Evolutionary conservation across 1,139 yeast genomes (phyloP).

Genomic region (Suhomyces choctaworum): DNA sequence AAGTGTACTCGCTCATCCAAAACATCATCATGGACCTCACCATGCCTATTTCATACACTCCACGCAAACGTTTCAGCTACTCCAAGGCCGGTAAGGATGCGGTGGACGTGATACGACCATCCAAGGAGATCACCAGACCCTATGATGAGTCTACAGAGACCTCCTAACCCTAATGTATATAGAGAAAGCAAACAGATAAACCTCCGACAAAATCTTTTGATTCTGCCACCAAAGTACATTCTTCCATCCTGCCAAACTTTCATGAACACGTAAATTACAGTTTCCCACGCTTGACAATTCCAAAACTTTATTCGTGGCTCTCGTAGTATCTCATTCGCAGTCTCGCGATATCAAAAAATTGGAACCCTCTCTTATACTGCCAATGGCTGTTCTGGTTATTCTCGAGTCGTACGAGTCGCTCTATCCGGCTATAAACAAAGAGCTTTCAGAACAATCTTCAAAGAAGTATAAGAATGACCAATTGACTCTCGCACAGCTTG

Average conservation of each 20-base stretch:
- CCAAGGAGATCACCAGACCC: too few species aligned
- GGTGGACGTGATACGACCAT: constrained; percentile 4
- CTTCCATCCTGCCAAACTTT: too few species aligned
- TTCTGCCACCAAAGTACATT: too few species aligned
- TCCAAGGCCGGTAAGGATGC: constrained; percentile 11
- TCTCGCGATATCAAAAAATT: not conserved
- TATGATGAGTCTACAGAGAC: too few species aligned
- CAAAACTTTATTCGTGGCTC: not conserved
- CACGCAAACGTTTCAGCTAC: constrained; percentile 33
- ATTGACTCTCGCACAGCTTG: constrained; percentile 34
- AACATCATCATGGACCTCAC: constrained; percentile 69
- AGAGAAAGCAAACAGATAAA: too few species aligned
- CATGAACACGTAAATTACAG: too few species aligned
- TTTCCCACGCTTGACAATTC: too few species aligned
- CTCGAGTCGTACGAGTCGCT: constrained; percentile 13
- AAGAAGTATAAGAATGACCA: constrained; percentile 23
- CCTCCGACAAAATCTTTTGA: too few species aligned
- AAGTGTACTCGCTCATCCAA: constrained; percentile 70
- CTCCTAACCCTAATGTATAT: too few species aligned
- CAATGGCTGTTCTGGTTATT: constrained; percentile 7
- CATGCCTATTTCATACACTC: constrained; percentile 59
- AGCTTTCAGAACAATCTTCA: constrained; percentile 18
- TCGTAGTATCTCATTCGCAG: not conserved
- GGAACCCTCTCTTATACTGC: not conserved
- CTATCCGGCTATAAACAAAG: constrained; percentile 19